phyloP scores from a whole-genome alignment of 148 eudicot species.

The Cornus kousa region DNA sequence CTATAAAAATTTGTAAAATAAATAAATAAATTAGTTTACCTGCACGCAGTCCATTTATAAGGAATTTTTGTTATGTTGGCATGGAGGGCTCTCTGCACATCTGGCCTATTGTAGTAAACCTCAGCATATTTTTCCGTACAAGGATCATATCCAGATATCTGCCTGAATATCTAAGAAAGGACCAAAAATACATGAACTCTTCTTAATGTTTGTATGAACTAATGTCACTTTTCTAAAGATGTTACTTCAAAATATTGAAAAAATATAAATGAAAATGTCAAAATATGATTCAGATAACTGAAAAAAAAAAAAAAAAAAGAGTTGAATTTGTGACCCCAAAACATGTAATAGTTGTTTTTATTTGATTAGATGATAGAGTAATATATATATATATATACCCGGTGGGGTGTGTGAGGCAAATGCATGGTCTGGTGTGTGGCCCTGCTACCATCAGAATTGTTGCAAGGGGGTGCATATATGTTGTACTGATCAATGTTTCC shows the following conservation, averaged over 20 bases:
- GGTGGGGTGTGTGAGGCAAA: constrained; percentile 69
- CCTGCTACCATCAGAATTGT: constrained; percentile 45
- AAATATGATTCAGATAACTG: no score
- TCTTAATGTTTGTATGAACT: no score
- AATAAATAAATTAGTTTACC: constrained; percentile 38
- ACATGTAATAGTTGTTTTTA: no score
- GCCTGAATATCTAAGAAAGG: constrained; percentile 40
- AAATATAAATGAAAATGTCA: no score
- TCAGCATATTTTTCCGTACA: constrained; percentile 92
- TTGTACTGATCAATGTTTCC: constrained; percentile 95
- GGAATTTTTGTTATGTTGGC: constrained; percentile 71
- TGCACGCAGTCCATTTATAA: constrained; percentile 96
- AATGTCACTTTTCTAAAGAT: no score
- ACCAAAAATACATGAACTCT: background rate
- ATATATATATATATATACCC: constrained; percentile 27
- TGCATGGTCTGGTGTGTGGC: constrained; percentile 47
- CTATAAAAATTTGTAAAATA: background rate
- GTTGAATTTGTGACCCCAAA: no score
- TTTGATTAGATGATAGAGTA: no score
- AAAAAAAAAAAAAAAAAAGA: no score
- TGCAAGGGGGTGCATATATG: constrained; percentile 90
- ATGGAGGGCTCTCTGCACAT: constrained; percentile 89
- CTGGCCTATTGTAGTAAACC: constrained; percentile 78
- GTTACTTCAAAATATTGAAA: no score
- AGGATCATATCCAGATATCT: constrained; percentile 84